phyloP scores from a whole-genome alignment of 169 alveolate genomes.

The Plasmodium relictum region DNA sequence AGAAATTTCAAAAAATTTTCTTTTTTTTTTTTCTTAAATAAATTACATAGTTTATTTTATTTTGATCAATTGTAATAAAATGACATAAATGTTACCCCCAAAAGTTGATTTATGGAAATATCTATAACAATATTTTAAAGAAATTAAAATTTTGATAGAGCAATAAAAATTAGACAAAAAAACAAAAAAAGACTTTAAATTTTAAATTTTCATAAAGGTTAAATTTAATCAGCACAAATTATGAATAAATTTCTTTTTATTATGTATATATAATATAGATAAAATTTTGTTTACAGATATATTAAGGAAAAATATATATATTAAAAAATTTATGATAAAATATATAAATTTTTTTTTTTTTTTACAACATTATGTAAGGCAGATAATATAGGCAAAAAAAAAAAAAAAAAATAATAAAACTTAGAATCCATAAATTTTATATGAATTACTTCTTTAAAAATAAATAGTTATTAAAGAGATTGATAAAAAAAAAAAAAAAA shows the following conservation, averaged over 20 bases:
- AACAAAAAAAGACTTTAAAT: constrained; percentile 16
- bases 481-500: no score
- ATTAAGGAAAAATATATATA: background rate
- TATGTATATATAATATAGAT: background rate
- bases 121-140: background rate
- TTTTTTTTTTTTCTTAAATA: constrained; percentile 10
- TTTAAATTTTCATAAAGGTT: constrained; percentile 1
- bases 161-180: constrained; percentile 17
- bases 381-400: background rate
- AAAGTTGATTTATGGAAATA: background rate
- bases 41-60: background rate
- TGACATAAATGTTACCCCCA: background rate
- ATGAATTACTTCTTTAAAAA: constrained; percentile 9
- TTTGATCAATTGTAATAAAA: no score
- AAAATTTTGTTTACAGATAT: background rate
- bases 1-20: background rate
- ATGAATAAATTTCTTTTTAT: background rate
- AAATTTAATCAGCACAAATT: constrained; percentile 2
- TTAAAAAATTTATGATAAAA: background rate
- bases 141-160: background rate
- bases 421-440: background rate
- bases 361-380: constrained; percentile 11
- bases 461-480: background rate
- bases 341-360: background rate
- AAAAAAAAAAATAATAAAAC: constrained; percentile 8